A percentile compares a stretch with the other conserved stretches of the same genome.
Evolutionary conservation across 176 grass and related monocot species (phyloP).

Genomic region (Areca catechu): DNA sequence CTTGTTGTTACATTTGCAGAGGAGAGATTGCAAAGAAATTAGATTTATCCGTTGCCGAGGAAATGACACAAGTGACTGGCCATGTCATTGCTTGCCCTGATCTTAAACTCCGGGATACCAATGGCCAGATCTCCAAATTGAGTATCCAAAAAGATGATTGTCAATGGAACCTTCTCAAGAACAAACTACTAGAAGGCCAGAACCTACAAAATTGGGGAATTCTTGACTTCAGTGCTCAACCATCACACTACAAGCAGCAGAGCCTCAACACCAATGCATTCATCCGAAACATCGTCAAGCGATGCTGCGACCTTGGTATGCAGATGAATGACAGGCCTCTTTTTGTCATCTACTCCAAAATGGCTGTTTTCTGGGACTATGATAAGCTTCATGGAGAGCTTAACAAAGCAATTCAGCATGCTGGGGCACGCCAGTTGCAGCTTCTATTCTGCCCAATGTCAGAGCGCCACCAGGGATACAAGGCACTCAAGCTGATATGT

Average conservation of each 20-base stretch:
- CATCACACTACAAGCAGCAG: background rate
- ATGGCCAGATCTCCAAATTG: slow-evolving; percentile 14
- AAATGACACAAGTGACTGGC: slow-evolving; percentile 45
- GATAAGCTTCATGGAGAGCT: slow-evolving; percentile 9
- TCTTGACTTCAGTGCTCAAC: slow-evolving; percentile 35
- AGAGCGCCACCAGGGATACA: slow-evolving; percentile 36
- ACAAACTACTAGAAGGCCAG: slow-evolving; percentile 25
- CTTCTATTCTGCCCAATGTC: slow-evolving; percentile 53
- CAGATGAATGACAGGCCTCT: background rate
- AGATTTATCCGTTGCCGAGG: slow-evolving; percentile 31
- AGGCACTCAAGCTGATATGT: slow-evolving; percentile 43
- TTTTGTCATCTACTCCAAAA: background rate
- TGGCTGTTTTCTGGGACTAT: slow-evolving; percentile 23
- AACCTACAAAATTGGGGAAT: slow-evolving; percentile 39
- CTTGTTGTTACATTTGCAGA: slow-evolving; percentile 14
- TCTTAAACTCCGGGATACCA: slow-evolving; percentile 24
- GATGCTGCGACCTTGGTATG: slow-evolving; percentile 31
- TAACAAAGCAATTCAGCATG: slow-evolving; percentile 15
- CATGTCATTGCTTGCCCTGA: slow-evolving; percentile 34
- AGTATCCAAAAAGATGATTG: slow-evolving; percentile 12
- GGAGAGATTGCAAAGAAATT: slow-evolving; percentile 39
- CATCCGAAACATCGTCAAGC: slow-evolving; percentile 16
- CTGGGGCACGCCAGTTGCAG: slow-evolving; percentile 16
- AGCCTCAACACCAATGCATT: slow-evolving; percentile 13
- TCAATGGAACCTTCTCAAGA: slow-evolving; percentile 42